Evolutionary conservation across 2,329 filamentous ascomycete genomes (phyloP).

Genomic region (Magnaporthiopsis poae): DNA sequence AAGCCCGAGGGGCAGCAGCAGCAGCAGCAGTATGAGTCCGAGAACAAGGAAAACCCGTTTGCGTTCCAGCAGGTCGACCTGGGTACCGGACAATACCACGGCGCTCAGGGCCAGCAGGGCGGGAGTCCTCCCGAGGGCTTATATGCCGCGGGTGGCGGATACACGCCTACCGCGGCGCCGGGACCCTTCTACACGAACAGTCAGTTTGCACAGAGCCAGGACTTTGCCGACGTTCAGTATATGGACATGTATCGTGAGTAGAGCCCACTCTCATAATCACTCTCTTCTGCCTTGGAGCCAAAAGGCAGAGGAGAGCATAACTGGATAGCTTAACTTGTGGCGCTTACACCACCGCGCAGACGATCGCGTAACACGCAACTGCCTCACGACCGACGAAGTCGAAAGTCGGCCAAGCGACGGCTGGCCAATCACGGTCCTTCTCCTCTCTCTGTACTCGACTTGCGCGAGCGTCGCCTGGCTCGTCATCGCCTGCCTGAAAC

Average conservation of each 20-base stretch:
- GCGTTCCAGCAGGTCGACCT: neutral
- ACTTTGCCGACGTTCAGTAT: neutral
- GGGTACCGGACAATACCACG: neutral
- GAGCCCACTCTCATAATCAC: too few species aligned
- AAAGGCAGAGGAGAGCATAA: too few species aligned
- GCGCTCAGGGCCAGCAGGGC: neutral
- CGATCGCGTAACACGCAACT: neutral
- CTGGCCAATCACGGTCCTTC: neutral
- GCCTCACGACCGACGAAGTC: slow-evolving; percentile 1
- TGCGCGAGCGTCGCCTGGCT: slow-evolving; percentile 3
- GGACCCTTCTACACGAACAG: neutral
- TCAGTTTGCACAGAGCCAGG: neutral
- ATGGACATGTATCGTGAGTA: neutral
- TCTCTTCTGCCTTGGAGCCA: too few species aligned
- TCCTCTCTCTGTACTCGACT: slow-evolving; percentile 8
- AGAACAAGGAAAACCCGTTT: neutral
- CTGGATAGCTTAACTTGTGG: too few species aligned
- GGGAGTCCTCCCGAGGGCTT: neutral
- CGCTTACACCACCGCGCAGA: neutral
- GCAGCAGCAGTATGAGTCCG: neutral
- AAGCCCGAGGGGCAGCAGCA: neutral
- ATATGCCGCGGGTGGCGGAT: neutral
- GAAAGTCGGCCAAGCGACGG: neutral
- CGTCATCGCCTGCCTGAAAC: slow-evolving; percentile 1
- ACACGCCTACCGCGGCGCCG: neutral